phyloP scores from a whole-genome alignment of 805 yeast species.

The Hanseniaspora valbyensis region DNA sequence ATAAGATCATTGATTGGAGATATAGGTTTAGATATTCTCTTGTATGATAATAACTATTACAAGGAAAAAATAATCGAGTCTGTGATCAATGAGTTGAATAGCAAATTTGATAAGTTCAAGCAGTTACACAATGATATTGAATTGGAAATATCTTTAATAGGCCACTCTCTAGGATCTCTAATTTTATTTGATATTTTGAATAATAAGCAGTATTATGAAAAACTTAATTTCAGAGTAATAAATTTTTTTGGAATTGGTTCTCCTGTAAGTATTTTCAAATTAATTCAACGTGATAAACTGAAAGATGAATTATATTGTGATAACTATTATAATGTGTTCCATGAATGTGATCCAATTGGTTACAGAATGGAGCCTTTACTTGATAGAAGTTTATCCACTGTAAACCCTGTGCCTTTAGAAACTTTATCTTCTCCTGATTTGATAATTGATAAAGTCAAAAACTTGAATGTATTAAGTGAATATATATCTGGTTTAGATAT shows the following conservation, averaged over 20 bases:
- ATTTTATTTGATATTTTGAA: slow-evolving; percentile 66
- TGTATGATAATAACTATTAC: slow-evolving; percentile 65
- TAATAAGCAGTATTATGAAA: slow-evolving; percentile 25
- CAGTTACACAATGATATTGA: slow-evolving; percentile 58
- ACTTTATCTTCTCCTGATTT: slow-evolving; percentile 24
- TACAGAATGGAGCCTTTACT: slow-evolving; percentile 83
- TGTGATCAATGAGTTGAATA: slow-evolving; percentile 55
- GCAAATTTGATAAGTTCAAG: slow-evolving; percentile 46
- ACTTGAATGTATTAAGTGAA: slow-evolving; percentile 5
- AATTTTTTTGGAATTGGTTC: slow-evolving; percentile 77
- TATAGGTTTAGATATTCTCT: slow-evolving; percentile 69
- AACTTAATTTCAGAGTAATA: slow-evolving; percentile 58
- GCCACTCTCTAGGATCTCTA: slow-evolving; percentile 88
- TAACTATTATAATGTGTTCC: slow-evolving; percentile 71
- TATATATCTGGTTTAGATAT: slow-evolving; percentile 18
- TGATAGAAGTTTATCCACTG: slow-evolving; percentile 21
- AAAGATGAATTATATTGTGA: slow-evolving; percentile 35
- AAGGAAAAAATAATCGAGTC: slow-evolving; percentile 48
- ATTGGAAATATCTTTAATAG: slow-evolving; percentile 75
- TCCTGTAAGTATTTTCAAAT: slow-evolving; percentile 77
- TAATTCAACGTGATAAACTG: slow-evolving; percentile 57
- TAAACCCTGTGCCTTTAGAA: slow-evolving; percentile 23
- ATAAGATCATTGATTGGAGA: slow-evolving; percentile 74
- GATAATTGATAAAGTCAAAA: slow-evolving; percentile 24
- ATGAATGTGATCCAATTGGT: slow-evolving; percentile 85